Evolutionary conservation across 768 basidiomycete species (phyloP), one percentile per base, ranked within the genome.

Genomic region (Chalciporus chontae): DNA sequence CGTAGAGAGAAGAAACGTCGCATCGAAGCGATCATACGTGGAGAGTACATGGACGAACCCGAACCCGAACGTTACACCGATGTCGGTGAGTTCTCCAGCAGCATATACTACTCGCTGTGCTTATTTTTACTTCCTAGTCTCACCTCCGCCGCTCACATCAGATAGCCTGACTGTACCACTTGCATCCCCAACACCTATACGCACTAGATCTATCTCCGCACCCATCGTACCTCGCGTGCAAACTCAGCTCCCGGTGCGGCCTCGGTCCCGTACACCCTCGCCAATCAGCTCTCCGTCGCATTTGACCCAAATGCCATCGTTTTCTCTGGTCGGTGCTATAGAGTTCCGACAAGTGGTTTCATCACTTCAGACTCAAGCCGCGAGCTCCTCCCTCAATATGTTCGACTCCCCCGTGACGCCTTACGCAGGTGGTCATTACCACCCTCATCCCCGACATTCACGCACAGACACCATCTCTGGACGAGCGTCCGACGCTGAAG

Each of bases 331-430:
- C 5, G 92, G 95, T 8, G 96, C 96, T 0, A 79, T 99, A 39
- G 96, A 99, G 68, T 99, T 99, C 69, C 79, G 94, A 15, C 86
- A 94, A 51, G 88, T 97, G 19, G 87, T 99, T 18, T 77, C 87
- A 10, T 84, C 87, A 0, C 74, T 99, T 19, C 81, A 83, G 54
- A 75, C 76, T 43, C 83, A 94, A 59, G 84, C 85, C 9, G 76
- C 80, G 2, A 73, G 73, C 1, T 69, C 78, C 0, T 77, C 81
- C 0, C 71, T 90, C 42, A 75, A 68, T 51, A 71, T 82, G 4
- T 91, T 91, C 55, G 86, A 88, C 43, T 78, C 76, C 23, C 77
- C 73, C 0, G 52, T 84, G 66, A 81, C 87, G 1, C 88, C 90
- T 0, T 89, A 84, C 54, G 79, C 83, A 1, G 85, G 83, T 23